A percentile compares a stretch with the other conserved stretches of the same genome.
Conservation (phyloP, 1,284 basidiomycete species). For the Cryptococcus maquisensis region DNA sequence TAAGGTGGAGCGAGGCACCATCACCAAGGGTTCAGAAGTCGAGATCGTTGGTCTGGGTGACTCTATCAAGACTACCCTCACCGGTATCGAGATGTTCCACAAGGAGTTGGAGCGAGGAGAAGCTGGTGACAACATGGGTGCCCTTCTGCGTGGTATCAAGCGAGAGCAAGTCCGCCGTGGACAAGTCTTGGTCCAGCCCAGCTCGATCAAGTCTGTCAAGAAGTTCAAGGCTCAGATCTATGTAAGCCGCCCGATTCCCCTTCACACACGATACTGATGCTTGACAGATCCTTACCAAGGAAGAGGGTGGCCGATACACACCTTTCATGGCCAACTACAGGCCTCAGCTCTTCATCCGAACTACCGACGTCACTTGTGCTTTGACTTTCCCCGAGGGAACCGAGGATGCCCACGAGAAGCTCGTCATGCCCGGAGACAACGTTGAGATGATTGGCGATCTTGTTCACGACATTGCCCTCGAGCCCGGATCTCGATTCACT, state of each 20-base stretch:
- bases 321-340: conserved; percentile 97
- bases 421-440: conserved; percentile 99
- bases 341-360: conserved; percentile 94
- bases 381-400: conserved; percentile 81
- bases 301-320: conserved; percentile 96
- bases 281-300: conserved; percentile 79
- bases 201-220: conserved; percentile 90
- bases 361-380: conserved; percentile 84
- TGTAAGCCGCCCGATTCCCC: conserved; percentile 50
- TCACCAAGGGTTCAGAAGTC: conserved; percentile 88
- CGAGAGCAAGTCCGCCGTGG: conserved; percentile 94
- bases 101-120: conserved; percentile 98
- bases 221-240: conserved; percentile 93
- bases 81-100: conserved; percentile 99
- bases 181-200: conserved; percentile 83
- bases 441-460: conserved; percentile 88
- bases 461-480: conserved; percentile 83
- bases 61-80: conserved; percentile 86
- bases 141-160: conserved; percentile 93
- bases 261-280: conserved; percentile 3
- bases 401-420: conserved; percentile 63
- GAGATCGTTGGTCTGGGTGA: conserved; percentile 88
- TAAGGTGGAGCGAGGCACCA: conserved; percentile 91
- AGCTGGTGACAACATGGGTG: conserved; percentile 99
- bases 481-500: conserved; percentile 92